Evolutionary conservation across 495 filamentous ascomycete species (phyloP), one percentile per base, ranked within the genome.

Genomic region (Penicillium parvum): DNA sequence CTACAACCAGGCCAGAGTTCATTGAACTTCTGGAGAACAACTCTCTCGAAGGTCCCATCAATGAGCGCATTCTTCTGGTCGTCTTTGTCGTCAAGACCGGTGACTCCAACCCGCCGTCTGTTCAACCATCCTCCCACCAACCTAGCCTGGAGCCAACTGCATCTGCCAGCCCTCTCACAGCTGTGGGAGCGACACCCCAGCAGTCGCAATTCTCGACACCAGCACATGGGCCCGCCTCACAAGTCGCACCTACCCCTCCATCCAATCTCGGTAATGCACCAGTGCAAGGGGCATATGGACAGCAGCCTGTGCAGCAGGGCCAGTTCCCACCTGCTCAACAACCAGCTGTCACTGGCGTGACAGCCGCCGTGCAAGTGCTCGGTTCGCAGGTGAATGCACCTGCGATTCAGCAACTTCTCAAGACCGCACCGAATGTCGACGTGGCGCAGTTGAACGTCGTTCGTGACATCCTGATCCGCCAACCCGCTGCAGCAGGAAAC

Each of bases 1-100:
- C 66, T 11, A 68, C 58, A 15, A 72, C 68, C 26, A 72, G 71
- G 43, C 84, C 84, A 0, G 84, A 88, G 30, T 91, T 92, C 53
- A 74, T 95, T 50, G 74, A 83, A 39, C 81, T 89, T 41, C 63
- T 96, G 12, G 83, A 82, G 42, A 82, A 88, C 46, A 84, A 84
- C 60, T 73, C 74, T 19, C 72, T 91, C 37, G 83, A 88, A 21
- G 71, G 77, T 38, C 70, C 73, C 7, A 76, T 81, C 10, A 64
- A 79, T 1, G 79, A 88, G 44, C 83, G 84, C 7, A 76, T 85
- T 62, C 72, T 96, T 18, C 74, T 95, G 11, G 75, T 85, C 38
- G 81, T 85, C 7, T 84, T 94, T 46, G 86, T 92, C 7, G 80
- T 85, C 49, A 78, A 85, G 36, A 74, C 63, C 0, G 45, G 63